Evolutionary conservation across 2,329 filamentous ascomycete species (phyloP).

Genomic region (Curvularia lunata): DNA sequence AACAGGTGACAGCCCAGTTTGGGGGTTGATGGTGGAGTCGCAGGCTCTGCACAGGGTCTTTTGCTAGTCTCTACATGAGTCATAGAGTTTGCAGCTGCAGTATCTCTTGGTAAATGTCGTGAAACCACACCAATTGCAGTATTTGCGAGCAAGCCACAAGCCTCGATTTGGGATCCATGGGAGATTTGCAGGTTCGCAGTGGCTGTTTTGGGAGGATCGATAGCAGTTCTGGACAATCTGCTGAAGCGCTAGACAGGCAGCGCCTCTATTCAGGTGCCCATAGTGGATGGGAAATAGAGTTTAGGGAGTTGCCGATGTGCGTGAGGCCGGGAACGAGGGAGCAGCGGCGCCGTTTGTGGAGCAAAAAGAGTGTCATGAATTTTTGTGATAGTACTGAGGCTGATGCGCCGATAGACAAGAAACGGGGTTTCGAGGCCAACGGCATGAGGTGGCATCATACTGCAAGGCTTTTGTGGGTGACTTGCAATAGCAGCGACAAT

Average conservation of each 20-base stretch:
- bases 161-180: constrained; percentile 14
- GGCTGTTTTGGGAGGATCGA: constrained; percentile 21
- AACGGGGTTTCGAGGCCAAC: constrained; percentile 8
- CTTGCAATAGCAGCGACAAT: not conserved
- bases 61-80: constrained; percentile 9
- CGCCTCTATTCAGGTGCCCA: constrained; percentile 17
- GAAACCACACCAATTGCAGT: not conserved
- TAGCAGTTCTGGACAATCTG: constrained; percentile 26
- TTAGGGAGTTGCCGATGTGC: constrained; percentile 19
- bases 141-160: not conserved
- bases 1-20: constrained; percentile 12
- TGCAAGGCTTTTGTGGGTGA: not conserved
- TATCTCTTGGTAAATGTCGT: constrained; percentile 4
- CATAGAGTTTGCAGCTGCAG: constrained; percentile 9
- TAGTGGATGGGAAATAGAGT: constrained; percentile 21
- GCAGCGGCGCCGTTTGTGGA: constrained; percentile 23
- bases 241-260: constrained; percentile 23
- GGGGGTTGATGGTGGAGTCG: constrained; percentile 3
- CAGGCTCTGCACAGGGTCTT: constrained; percentile 3
- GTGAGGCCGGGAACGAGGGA: constrained; percentile 15
- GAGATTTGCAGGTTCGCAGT: constrained; percentile 14
- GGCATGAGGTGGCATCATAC: constrained; percentile 7
- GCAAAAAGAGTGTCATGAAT: constrained; percentile 5
- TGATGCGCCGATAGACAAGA: constrained; percentile 4
- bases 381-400: constrained; percentile 5